phyloP scores from a whole-genome alignment of 2,329 filamentous ascomycete genomes.

The Sphaerulina musiva region DNA sequence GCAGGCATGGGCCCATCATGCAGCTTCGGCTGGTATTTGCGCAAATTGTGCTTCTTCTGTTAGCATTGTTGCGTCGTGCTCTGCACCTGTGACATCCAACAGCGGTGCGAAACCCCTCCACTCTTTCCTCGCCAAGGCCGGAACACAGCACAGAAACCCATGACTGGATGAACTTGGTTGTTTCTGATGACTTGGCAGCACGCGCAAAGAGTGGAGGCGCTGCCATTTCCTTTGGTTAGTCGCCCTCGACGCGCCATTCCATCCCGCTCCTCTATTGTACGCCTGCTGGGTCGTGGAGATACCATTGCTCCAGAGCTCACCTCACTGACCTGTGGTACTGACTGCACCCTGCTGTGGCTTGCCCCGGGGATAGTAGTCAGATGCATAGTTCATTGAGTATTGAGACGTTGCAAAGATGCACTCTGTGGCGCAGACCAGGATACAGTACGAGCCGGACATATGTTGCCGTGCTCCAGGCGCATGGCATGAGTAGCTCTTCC shows the following conservation, averaged over 20 bases:
- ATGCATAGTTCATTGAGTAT: slow-evolving; percentile 25
- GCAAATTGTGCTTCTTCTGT: slow-evolving; percentile 33
- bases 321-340: slow-evolving; percentile 22
- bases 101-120: slow-evolving; percentile 24
- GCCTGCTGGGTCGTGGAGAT: slow-evolving; percentile 34
- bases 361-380: slow-evolving; percentile 24
- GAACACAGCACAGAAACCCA: slow-evolving; percentile 20
- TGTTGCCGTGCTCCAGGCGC: slow-evolving; percentile 29
- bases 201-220: slow-evolving; percentile 25
- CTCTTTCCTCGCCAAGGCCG: slow-evolving; percentile 19
- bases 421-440: slow-evolving; percentile 9
- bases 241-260: slow-evolving; percentile 33
- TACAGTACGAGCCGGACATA: slow-evolving; percentile 31
- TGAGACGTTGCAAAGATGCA: slow-evolving; percentile 29
- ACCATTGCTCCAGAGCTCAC: slow-evolving; percentile 34
- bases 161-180: slow-evolving; percentile 20
- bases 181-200: slow-evolving; percentile 19
- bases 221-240: slow-evolving; percentile 30
- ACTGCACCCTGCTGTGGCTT: slow-evolving; percentile 30
- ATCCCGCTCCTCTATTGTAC: slow-evolving; percentile 40
- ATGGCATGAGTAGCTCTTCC: slow-evolving; percentile 31
- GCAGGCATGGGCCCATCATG: slow-evolving; percentile 37
- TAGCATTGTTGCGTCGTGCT: slow-evolving; percentile 34
- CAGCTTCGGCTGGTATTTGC: slow-evolving; percentile 32
- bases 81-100: slow-evolving; percentile 27